These are phyloP conservation scores for Floccularia luteovirens DNA, from an alignment of 768 basidiomycete genomes.

Conservation along the genomic window DNA sequence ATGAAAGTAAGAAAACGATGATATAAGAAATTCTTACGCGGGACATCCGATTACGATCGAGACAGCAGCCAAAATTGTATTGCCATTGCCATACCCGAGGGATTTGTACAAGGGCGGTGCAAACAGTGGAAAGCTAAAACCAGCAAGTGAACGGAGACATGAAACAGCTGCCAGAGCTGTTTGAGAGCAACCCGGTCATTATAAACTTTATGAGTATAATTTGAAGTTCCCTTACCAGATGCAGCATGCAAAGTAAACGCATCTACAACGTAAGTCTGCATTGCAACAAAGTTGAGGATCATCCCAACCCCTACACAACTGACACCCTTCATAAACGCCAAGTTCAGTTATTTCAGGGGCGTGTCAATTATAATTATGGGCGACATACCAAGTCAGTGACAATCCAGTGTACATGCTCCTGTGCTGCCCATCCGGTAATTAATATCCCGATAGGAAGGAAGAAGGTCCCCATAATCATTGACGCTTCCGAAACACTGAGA, in stretches of 20 bases:
- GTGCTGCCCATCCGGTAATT: constrained; percentile 63
- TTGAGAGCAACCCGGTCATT: constrained; percentile 3
- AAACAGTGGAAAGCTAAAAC: constrained; percentile 74
- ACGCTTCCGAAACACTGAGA: too few relatives aligned
- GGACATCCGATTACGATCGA: constrained; percentile 59
- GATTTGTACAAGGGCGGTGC: constrained; percentile 58
- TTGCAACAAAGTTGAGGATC: constrained; percentile 54
- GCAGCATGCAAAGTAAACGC: constrained; percentile 60
- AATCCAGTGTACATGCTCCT: constrained; percentile 58
- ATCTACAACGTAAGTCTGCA: constrained; percentile 65
- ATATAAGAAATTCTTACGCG: constrained; percentile 24
- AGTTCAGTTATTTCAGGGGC: constrained; percentile 4
- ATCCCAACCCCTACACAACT: constrained; percentile 46
- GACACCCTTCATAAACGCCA: constrained; percentile 37
- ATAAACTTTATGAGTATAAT: not conserved
- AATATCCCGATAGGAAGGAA: constrained; percentile 61
- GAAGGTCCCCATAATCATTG: constrained; percentile 51
- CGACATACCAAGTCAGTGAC: constrained; percentile 52
- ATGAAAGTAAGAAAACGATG: not conserved
- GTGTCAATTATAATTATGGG: not conserved
- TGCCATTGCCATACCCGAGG: constrained; percentile 64
- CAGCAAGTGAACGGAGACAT: constrained; percentile 55
- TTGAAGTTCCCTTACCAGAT: constrained; percentile 34
- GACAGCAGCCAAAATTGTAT: constrained; percentile 53
- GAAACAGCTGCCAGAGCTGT: constrained; percentile 58